Evolutionary conservation across 148 eudicot species (phyloP).

Genomic region (Rhododendron vialii): DNA sequence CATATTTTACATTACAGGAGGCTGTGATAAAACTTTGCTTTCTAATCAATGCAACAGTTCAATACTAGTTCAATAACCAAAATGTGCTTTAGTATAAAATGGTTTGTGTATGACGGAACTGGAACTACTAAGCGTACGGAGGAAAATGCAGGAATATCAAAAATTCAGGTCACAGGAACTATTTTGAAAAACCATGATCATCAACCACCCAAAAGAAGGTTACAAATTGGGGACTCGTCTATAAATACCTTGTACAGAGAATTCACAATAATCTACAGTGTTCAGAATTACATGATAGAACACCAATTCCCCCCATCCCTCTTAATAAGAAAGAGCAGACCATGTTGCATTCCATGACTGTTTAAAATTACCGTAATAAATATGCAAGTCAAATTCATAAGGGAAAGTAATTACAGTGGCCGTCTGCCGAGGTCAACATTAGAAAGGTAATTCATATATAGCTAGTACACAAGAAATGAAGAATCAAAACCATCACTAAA

Average conservation of each 20-base stretch:
- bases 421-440: background rate
- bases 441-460: background rate
- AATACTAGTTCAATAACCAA: background rate
- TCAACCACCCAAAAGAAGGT: background rate
- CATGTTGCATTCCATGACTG: background rate
- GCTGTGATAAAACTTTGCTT: background rate
- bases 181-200: background rate
- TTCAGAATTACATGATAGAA: background rate
- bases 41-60: background rate
- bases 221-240: background rate
- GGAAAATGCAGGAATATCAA: background rate
- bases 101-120: background rate
- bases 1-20: background rate
- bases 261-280: background rate
- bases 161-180: background rate
- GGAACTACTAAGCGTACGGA: background rate
- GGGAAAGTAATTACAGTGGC: background rate
- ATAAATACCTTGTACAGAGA: background rate
- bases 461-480: background rate
- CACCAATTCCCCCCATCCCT: background rate
- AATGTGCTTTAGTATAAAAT: background rate
- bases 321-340: background rate
- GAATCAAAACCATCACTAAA: background rate
- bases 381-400: background rate
- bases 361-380: background rate